Evolutionary conservation across 768 basidiomycete genomes (phyloP).

Genomic region (Fomitopsis serialis): DNA sequence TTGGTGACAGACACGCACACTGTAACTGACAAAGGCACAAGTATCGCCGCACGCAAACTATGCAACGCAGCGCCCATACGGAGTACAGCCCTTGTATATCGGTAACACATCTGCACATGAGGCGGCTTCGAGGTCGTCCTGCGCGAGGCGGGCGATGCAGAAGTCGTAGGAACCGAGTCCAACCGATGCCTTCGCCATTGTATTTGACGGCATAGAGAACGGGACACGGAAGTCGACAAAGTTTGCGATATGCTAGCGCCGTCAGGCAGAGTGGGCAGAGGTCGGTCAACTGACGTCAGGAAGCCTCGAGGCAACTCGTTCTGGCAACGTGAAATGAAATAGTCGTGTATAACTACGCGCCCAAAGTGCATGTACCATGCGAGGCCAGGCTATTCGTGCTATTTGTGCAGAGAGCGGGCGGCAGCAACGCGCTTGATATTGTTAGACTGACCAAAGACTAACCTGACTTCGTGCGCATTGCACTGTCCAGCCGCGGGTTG

Average conservation of each 20-base stretch:
- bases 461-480: not conserved
- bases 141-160: not conserved
- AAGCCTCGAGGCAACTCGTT: not conserved
- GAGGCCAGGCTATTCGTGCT: not conserved
- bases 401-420: too few relatives aligned
- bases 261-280: not conserved
- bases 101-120: not conserved
- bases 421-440: too few relatives aligned
- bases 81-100: not conserved
- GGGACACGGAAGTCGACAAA: not conserved
- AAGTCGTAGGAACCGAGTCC: too few relatives aligned
- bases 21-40: not conserved
- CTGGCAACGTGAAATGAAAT: not conserved
- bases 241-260: not conserved
- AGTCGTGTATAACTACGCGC: not conserved
- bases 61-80: slow-evolving; percentile 1
- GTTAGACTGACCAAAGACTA: not conserved
- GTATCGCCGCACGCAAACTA: not conserved
- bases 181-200: not conserved
- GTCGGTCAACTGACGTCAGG: not conserved
- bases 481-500: not conserved
- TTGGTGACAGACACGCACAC: not conserved
- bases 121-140: not conserved
- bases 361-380: not conserved
- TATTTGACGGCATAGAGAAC: not conserved